Base-by-base conservation (phyloP, 1,284 basidiomycete genomes). In the Meripilus lineatus region DNA sequence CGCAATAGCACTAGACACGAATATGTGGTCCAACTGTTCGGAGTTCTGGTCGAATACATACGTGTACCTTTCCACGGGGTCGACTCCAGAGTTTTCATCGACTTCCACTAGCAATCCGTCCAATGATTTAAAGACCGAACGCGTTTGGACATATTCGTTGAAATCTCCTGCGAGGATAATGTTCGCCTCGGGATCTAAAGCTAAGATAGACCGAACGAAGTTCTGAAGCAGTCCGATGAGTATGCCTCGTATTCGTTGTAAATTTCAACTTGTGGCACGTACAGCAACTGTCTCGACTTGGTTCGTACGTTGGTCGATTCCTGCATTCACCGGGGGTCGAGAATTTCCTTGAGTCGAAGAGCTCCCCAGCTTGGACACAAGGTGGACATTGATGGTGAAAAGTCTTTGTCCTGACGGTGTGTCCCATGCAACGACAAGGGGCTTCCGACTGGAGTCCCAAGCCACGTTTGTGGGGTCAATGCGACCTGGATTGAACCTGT, bases 1-100 rank as follows among this genome's bases (percentile, higher is more conserved):
- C 41, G 61, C 64, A 32, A 85, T 57, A 7, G 73, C 72, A 15
- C 64, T 49, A 6, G 77, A 77, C 30, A 81, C 62, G 57, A 81
- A 75, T 20, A 68, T 64, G 54, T 83, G 77, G 59, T 81, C 77
- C 33, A 81, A 69, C 55, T 79, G 72, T 58, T 81, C 65, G 17
- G 64, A 66, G 58, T 75, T 76, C 59, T 80, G 74, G 57, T 79
- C 76, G 60, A 74, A 83, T 17, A 76, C 67, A 54, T 79, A 81
- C 40, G 72, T 79, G 62, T 82, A 82, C 38, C 78, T 66, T 58
- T 82, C 79, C 17, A 70, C 71, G 3, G 60, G 58, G 15, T 69
- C 64, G 35, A 77, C 64, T 38, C 59, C 58, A 10, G 74, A 71
- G 4, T 69, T 65, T 46, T 70, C 75, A 57, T 80, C 77, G 35